Evolutionary conservation across 2,329 filamentous ascomycete genomes (phyloP), one percentile per base, ranked within the genome.

Genomic region (Thelonectria blattea): DNA sequence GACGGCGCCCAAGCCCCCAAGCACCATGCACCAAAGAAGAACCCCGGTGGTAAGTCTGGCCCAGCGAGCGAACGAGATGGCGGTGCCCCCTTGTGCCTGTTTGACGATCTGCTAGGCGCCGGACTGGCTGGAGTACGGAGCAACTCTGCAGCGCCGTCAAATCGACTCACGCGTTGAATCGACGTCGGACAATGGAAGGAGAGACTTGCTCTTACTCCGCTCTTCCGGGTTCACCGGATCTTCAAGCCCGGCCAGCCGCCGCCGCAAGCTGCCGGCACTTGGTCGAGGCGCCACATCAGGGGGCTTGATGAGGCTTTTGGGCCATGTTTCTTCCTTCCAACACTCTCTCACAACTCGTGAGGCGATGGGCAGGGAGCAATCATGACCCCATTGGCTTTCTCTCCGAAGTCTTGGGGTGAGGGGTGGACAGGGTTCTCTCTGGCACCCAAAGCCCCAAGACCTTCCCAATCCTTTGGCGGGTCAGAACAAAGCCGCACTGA

Each of bases 251-350:
- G 30, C n/a, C 45, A 39, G 34, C 34, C 48, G 45, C 56, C 51
- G 58, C 47, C 47, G 15, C 52, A 52, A 56, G 45, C 53, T 56
- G 53, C 43, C 58, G 58, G 58, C 53, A 61, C 43, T 61, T 61
- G 53, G 47, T 41, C 43, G 43, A 49, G 41, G 37, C 42, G 34
- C 49, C 8, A 50, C 52, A 32, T 52, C 30, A 42, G 52, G 41
- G 39, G 46, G 22, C 18, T 32, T 17, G 32, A 17, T 22, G 41
- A 52, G 24, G 12, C 52, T 43, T 32, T 43, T 12, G 30, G 34
- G n/a, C 9, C 15, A 20, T 42, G 17, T 17, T 42, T 17, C 39
- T 11, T 17, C 9, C 18, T 34, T n/a, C 39, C 20, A 47, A 54
- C 22, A 24, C 22, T 24, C 22, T 24, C 42, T 22, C 27, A 32